Percentiles rank a stretch among this genome's conserved stretches.
Evolutionary conservation across 345 rosid genomes (phyloP).

Genomic region (Populus deltoides): DNA sequence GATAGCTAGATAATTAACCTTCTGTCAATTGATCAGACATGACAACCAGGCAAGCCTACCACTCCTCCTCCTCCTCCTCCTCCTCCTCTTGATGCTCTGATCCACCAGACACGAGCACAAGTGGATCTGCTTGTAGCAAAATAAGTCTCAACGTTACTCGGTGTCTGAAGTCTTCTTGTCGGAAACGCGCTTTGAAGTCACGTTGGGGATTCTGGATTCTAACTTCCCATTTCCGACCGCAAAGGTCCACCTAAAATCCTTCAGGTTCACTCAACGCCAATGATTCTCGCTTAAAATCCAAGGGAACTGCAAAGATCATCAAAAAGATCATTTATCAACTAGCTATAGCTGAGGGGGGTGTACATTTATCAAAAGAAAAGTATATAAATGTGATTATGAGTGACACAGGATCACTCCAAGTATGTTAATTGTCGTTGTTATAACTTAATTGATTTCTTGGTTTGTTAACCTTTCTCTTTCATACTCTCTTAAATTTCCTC

Average conservation of each 20-base stretch:
- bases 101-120: slow-evolving; percentile 1
- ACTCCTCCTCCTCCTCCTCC: neutral
- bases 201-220: neutral
- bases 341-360: too few species aligned
- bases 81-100: neutral
- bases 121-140: neutral
- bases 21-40: neutral
- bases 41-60: slow-evolving; percentile 9
- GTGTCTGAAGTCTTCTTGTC: slow-evolving; percentile 7
- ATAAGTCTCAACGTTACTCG: neutral
- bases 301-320: too few species aligned
- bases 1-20: neutral
- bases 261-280: neutral
- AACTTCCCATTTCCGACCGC: neutral
- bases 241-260: slow-evolving; percentile 2
- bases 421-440: too few species aligned
- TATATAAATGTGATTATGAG: too few species aligned
- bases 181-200: neutral
- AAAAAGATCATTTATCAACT: too few species aligned
- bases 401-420: too few species aligned
- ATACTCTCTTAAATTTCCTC: too few species aligned
- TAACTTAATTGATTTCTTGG: too few species aligned
- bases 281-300: too few species aligned
- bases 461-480: too few species aligned
- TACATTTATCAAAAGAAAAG: too few species aligned